phyloP scores from a whole-genome alignment of 2,329 filamentous ascomycete genomes.

The Xylariales sp. region DNA sequence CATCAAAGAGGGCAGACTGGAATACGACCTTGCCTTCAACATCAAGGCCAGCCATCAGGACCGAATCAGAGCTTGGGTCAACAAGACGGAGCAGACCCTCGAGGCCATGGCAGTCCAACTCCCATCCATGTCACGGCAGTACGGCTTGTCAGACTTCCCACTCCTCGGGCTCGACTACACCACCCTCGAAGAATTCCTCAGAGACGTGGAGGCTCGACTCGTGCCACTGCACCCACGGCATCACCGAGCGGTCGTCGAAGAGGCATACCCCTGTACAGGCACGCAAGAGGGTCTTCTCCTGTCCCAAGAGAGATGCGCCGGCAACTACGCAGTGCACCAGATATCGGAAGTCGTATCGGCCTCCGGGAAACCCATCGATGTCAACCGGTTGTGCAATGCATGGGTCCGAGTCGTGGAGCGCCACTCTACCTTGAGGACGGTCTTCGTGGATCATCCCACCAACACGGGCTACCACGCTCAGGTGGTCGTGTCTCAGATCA shows the following conservation, averaged over 20 bases:
- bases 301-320: conserved; percentile 6
- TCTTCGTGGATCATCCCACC: conserved; percentile 9
- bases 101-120: background rate
- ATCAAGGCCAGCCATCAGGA: conserved; percentile 4
- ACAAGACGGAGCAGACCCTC: conserved; percentile 1
- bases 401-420: conserved; percentile 5
- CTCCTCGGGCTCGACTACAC: conserved; percentile 5
- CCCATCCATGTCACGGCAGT: conserved; percentile 1
- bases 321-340: conserved; percentile 9
- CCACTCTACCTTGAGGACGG: conserved; percentile 4
- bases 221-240: background rate
- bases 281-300: conserved; percentile 8
- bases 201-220: background rate
- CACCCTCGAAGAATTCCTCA: background rate
- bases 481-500: conserved; percentile 1
- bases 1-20: conserved; percentile 5
- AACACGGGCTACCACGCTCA: conserved; percentile 7
- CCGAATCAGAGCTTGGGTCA: conserved; percentile 8
- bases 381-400: conserved; percentile 1
- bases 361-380: conserved; percentile 1
- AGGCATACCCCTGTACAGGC: conserved; percentile 9
- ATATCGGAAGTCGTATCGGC: conserved; percentile 5
- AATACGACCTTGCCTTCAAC: conserved; percentile 8
- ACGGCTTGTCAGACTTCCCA: conserved; percentile 8
- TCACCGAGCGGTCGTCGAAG: conserved; percentile 2